A percentile compares a stretch with the other conserved stretches of the same genome.
Evolutionary conservation across 805 yeast species (phyloP).

Genomic region (Phaffomyces antillensis): DNA sequence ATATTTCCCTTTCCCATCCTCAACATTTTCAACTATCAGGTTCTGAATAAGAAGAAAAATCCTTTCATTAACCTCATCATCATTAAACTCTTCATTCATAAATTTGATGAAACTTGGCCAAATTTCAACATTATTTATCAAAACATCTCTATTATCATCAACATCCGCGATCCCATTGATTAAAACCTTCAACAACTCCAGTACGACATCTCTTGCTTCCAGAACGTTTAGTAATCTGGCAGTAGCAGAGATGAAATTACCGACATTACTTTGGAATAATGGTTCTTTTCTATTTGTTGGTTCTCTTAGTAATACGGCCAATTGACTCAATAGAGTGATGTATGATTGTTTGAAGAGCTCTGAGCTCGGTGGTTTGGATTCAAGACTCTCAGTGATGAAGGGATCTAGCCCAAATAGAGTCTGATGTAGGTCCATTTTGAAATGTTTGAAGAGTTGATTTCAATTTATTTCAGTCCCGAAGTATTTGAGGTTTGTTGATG

Average conservation of each 20-base stretch:
- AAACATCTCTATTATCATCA: constrained; percentile 13
- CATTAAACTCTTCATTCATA: constrained; percentile 14
- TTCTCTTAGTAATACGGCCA: constrained; percentile 20
- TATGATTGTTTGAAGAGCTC: constrained; percentile 19
- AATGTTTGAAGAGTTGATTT: not conserved
- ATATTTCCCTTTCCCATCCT: constrained; percentile 1
- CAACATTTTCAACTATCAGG: constrained; percentile 14
- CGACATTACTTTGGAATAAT: constrained; percentile 11
- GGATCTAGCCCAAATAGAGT: constrained; percentile 19
- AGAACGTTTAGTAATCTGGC: constrained; percentile 4
- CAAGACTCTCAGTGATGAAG: constrained; percentile 14
- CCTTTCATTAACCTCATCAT: constrained; percentile 17
- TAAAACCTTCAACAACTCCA: constrained; percentile 19
- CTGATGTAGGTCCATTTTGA: constrained; percentile 20
- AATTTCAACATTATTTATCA: constrained; percentile 5
- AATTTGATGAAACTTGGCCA: constrained; percentile 8
- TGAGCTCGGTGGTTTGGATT: constrained; percentile 4
- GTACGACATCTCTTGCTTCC: constrained; percentile 3
- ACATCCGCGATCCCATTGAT: constrained; percentile 23
- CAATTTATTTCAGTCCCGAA: too few relatives aligned
- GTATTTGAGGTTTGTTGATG: too few relatives aligned
- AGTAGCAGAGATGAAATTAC: constrained; percentile 9
- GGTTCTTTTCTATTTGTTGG: constrained; percentile 10
- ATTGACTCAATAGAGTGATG: constrained; percentile 15
- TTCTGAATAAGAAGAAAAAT: constrained; percentile 14